These are phyloP conservation scores for Botrytis elliptica DNA, from an alignment of 2,329 filamentous ascomycete species.

Conservation along the genomic window DNA sequence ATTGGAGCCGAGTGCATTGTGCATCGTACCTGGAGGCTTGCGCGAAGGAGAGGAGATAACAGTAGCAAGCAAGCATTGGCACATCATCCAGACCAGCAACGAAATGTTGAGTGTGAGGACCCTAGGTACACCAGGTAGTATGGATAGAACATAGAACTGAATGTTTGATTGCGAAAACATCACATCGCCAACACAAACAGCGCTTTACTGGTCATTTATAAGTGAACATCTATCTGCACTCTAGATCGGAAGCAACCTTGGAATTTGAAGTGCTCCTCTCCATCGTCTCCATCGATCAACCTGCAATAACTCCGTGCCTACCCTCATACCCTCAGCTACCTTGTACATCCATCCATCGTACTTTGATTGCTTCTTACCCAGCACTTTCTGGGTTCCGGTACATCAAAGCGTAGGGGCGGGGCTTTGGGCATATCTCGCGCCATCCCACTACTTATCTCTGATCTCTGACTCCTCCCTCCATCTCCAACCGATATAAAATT, in stretches of 20 bases:
- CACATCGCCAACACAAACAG: neutral
- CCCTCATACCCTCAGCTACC: neutral
- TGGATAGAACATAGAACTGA: neutral
- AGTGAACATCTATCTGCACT: neutral
- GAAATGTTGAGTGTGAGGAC: neutral
- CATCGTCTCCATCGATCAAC: neutral
- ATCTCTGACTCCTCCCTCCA: conserved; percentile 1
- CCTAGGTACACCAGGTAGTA: neutral
- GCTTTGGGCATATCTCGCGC: conserved; percentile 4
- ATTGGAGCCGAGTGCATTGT: neutral
- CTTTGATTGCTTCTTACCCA: neutral
- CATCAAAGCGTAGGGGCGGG: conserved; percentile 9
- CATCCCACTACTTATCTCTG: neutral
- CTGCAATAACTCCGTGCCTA: neutral
- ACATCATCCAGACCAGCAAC: neutral
- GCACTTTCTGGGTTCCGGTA: too few relatives aligned
- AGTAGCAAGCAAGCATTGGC: neutral
- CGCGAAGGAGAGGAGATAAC: neutral
- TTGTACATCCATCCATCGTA: neutral
- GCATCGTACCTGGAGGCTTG: neutral
- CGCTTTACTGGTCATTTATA: neutral
- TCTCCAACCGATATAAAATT: neutral
- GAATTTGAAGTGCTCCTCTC: too few relatives aligned
- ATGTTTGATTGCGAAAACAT: neutral
- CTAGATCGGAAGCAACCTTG: neutral